These are phyloP conservation scores for Physocladia obscura DNA, from an alignment of 192 early-diverging fungal genomes.

Conservation along the genomic window DNA sequence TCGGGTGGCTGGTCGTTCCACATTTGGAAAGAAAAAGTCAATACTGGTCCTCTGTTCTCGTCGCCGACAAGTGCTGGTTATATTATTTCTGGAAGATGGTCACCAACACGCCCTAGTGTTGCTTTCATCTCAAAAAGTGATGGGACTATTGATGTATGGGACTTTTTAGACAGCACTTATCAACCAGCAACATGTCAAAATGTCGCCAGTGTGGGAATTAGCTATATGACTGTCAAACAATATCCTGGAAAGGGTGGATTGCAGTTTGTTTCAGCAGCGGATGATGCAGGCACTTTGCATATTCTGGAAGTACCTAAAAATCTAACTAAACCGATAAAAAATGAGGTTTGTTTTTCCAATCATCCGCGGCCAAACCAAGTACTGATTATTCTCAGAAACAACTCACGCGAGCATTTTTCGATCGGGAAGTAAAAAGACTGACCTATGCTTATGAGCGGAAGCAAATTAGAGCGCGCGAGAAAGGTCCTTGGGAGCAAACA, in stretches of 20 bases:
- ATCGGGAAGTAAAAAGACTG: constrained; percentile 53
- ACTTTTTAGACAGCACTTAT: constrained; percentile 61
- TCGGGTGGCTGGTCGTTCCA: constrained; percentile 63
- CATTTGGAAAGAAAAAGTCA: constrained; percentile 58
- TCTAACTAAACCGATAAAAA: constrained; percentile 50
- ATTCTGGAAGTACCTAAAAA: constrained; percentile 62
- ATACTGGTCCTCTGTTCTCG: constrained; percentile 52
- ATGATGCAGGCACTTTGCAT: constrained; percentile 65
- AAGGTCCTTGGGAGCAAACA: constrained; percentile 43
- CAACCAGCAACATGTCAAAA: constrained; percentile 49
- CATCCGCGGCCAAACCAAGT: background rate
- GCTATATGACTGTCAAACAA: constrained; percentile 50
- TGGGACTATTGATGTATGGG: constrained; percentile 64
- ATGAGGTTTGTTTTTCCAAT: constrained; percentile 43
- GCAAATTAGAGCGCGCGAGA: constrained; percentile 41
- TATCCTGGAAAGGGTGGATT: constrained; percentile 41
- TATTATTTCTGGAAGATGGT: constrained; percentile 57
- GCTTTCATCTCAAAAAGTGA: constrained; percentile 62
- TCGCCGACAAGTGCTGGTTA: constrained; percentile 36
- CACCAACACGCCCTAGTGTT: constrained; percentile 62
- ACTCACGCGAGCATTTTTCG: constrained; percentile 50
- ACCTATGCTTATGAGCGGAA: constrained; percentile 45
- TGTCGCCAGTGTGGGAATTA: constrained; percentile 50
- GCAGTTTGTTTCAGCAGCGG: constrained; percentile 63
- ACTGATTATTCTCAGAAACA: constrained; percentile 36